A percentile compares a stretch with the other conserved stretches of the same genome.
phyloP scores from a whole-genome alignment of 768 basidiomycete genomes.

The Holtermanniella nyarrowii region DNA sequence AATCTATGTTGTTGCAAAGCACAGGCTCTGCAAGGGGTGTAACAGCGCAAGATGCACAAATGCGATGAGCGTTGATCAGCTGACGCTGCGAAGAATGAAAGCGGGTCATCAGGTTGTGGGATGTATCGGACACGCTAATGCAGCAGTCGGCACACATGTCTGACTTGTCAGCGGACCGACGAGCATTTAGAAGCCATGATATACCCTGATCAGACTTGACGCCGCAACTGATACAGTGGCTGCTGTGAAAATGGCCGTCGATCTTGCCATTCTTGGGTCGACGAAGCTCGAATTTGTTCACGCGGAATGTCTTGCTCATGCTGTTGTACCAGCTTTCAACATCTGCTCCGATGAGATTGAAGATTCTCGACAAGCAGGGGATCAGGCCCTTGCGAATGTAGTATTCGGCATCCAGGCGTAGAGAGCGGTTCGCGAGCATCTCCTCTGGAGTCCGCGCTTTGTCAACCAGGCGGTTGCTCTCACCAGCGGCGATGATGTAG shows the following conservation, averaged over 20 bases:
- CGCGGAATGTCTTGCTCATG: conserved; percentile 59
- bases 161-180: conserved; percentile 9
- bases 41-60: conserved; percentile 64
- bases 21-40: conserved; percentile 52
- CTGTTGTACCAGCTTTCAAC: conserved; percentile 75
- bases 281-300: conserved; percentile 39
- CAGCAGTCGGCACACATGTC: conserved; percentile 57
- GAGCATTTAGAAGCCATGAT: neutral
- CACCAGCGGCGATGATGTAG: conserved; percentile 66
- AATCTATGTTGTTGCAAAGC: conserved; percentile 74
- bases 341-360: conserved; percentile 83
- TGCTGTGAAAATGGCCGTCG: conserved; percentile 63
- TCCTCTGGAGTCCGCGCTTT: conserved; percentile 65
- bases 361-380: conserved; percentile 78
- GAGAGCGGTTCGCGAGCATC: conserved; percentile 53
- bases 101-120: conserved; percentile 51
- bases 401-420: conserved; percentile 72
- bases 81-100: conserved; percentile 51
- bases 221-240: conserved; percentile 62
- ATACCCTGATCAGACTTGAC: conserved; percentile 19
- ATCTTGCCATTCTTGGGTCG: conserved; percentile 46
- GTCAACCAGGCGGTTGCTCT: conserved; percentile 57
- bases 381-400: conserved; percentile 82
- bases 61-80: conserved; percentile 51
- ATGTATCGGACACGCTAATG: conserved; percentile 48